Evolutionary conservation across 2,329 filamentous ascomycete genomes (phyloP).

Genomic region (Pseudogymnoascus sp.): DNA sequence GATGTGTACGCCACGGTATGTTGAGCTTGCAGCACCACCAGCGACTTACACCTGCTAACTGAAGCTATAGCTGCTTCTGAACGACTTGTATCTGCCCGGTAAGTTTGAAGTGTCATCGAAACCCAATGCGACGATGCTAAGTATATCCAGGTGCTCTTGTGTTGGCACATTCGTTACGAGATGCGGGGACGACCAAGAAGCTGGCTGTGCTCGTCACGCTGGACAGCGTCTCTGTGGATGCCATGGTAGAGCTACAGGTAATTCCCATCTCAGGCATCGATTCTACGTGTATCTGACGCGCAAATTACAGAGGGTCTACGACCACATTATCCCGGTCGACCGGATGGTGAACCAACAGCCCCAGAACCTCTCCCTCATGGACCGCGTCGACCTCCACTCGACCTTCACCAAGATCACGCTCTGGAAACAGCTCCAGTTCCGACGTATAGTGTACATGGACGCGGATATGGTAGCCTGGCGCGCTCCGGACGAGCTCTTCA

Average conservation of each 20-base stretch:
- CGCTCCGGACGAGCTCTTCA: slow-evolving; percentile 88
- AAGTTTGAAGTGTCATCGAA: slow-evolving; percentile 26
- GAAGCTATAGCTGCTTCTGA: slow-evolving; percentile 69
- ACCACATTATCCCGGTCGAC: slow-evolving; percentile 79
- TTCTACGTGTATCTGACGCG: slow-evolving; percentile 14
- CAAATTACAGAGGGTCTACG: slow-evolving; percentile 61
- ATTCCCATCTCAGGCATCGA: slow-evolving; percentile 19
- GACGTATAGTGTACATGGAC: slow-evolving; percentile 89
- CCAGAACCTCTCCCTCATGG: slow-evolving; percentile 84
- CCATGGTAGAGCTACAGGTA: slow-evolving; percentile 72
- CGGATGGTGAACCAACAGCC: slow-evolving; percentile 69
- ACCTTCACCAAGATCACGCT: slow-evolving; percentile 95
- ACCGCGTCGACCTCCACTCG: slow-evolving; percentile 79
- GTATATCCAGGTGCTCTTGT: slow-evolving; percentile 69
- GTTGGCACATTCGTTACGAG: slow-evolving; percentile 86
- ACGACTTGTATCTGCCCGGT: slow-evolving; percentile 90
- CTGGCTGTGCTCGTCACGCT: slow-evolving; percentile 76
- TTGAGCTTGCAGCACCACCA: slow-evolving; percentile 13
- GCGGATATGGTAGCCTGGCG: slow-evolving; percentile 86
- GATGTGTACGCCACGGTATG: slow-evolving; percentile 60
- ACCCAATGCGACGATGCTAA: slow-evolving; percentile 17
- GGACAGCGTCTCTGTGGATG: slow-evolving; percentile 67
- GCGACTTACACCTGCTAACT: slow-evolving; percentile 12
- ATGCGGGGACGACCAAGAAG: slow-evolving; percentile 80
- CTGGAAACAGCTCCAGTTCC: slow-evolving; percentile 85